Base-by-base conservation (phyloP, 495 filamentous ascomycete genomes). In the Aspergillus cristatus region DNA sequence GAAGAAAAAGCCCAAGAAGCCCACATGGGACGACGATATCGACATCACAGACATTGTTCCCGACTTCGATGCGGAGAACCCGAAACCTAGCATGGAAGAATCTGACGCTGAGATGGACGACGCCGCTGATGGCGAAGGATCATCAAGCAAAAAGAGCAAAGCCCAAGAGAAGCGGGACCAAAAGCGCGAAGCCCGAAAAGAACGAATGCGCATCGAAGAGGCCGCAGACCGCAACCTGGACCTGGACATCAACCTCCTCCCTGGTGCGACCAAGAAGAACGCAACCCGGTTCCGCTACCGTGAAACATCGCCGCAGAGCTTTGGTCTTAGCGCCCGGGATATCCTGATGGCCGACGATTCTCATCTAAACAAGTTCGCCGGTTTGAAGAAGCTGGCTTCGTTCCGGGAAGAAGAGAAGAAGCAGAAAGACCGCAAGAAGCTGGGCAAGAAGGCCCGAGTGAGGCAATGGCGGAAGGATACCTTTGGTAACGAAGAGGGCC, bases 21-120 rank as follows among this genome's bases (percentile, higher is more conserved):
- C 91, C 14, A 84, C 79, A 38, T 98, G 88, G 85, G 84, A 94
- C 41, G 86, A 95, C 47, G 91, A 98, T 50, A 95, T 97, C 50
- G 88, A 94, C 50, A 96, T 97, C 63, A 82, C 79, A 18, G 11
- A 98, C 55, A 62, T 98, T 18, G 62, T 95, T 28, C 87, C 88
- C 2, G 86, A 91, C 41, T 96, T 93, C 51, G 75, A 74, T 10
- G 68, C 84, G 11, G 78, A 79, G 20, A 66, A 68, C 13, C 70
- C 68, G 10, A 62, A 70, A 37, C 75, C 78, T 15, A 53, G 59
- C 0, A 57, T 81, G 32, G 63, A 67, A 1, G 58, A 79, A 2
- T 73, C 76, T 2, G 71, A 79, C 37, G 60, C 64, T 14, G 69
- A 73, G 4, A 60, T 63, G 24, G 60, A 63, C 14, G 67, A 71